Percentiles rank a stretch among this genome's conserved stretches.
Conservation (phyloP, 2,329 filamentous ascomycete genomes). For the Aspergillus nomiae region DNA sequence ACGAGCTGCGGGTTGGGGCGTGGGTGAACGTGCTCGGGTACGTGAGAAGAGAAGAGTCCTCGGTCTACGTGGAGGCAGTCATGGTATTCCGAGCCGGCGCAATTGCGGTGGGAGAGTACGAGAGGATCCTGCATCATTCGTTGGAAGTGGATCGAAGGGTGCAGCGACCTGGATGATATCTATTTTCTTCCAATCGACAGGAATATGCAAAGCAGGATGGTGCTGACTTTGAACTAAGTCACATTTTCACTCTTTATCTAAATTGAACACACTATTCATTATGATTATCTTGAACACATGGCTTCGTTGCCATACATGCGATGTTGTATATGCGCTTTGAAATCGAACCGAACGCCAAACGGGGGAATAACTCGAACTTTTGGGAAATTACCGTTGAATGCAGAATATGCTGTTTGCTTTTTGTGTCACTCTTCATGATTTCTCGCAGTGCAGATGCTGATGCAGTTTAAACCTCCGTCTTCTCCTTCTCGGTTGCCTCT, state of each 20-base stretch:
- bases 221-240: background rate
- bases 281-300: conserved; percentile 6
- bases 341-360: conserved; percentile 9
- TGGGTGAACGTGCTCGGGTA: conserved; percentile 93
- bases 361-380: conserved; percentile 5
- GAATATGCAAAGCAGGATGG: background rate
- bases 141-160: conserved; percentile 37
- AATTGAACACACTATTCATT: background rate
- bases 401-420: background rate
- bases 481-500: conserved; percentile 19
- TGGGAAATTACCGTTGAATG: background rate
- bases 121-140: conserved; percentile 55
- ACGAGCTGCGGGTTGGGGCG: conserved; percentile 70
- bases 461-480: conserved; percentile 17
- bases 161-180: conserved; percentile 7
- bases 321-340: conserved; percentile 6
- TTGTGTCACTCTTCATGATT: background rate
- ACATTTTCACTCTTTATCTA: background rate
- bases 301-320: background rate
- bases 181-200: background rate
- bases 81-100: conserved; percentile 76
- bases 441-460: background rate
- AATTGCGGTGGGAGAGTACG: conserved; percentile 71
- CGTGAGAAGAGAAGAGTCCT: conserved; percentile 40
- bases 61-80: conserved; percentile 67